These are phyloP conservation scores for Fragosphaeria purpurea DNA, from an alignment of 2,329 filamentous ascomycete species.

Conservation along the genomic window DNA sequence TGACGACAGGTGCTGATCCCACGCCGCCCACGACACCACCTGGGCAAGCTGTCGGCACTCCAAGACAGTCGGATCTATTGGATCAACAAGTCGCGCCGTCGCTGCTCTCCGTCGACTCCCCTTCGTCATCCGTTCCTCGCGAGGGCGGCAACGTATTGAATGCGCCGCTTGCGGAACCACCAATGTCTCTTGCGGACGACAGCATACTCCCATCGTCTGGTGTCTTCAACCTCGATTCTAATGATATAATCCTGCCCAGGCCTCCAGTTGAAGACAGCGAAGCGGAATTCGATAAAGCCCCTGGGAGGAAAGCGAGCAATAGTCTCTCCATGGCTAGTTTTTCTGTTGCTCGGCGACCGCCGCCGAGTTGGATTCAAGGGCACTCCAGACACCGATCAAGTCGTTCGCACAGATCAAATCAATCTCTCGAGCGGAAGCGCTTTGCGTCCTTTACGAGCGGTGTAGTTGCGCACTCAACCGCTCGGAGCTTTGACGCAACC, in stretches of 20 bases:
- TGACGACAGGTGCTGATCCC: slow-evolving; percentile 38
- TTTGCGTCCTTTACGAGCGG: slow-evolving; percentile 53
- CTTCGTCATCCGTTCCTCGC: slow-evolving; percentile 36
- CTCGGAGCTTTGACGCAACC: slow-evolving; percentile 53
- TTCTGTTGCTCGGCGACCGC: slow-evolving; percentile 19
- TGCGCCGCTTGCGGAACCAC: too few species aligned
- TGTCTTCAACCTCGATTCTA: slow-evolving; percentile 18
- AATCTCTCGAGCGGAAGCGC: slow-evolving; percentile 42
- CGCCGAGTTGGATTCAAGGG: slow-evolving; percentile 23
- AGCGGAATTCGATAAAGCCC: neutral
- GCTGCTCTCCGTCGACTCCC: slow-evolving; percentile 26
- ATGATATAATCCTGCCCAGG: slow-evolving; percentile 20
- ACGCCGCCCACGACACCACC: slow-evolving; percentile 55
- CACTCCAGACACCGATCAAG: slow-evolving; percentile 39
- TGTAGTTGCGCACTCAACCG: slow-evolving; percentile 37
- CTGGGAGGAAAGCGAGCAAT: neutral
- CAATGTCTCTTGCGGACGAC: neutral
- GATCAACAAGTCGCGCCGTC: slow-evolving; percentile 33
- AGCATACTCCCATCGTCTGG: slow-evolving; percentile 1
- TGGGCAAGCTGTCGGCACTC: slow-evolving; percentile 31
- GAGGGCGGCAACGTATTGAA: too few species aligned
- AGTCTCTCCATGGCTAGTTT: slow-evolving; percentile 5
- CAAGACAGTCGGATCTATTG: slow-evolving; percentile 43
- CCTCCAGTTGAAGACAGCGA: slow-evolving; percentile 22
- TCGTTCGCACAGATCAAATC: slow-evolving; percentile 37